A percentile compares a stretch with the other conserved stretches of the same genome.
These are phyloP conservation scores for Debaryomyces udenii DNA, from an alignment of 1,139 yeast species.

Conservation along the genomic window DNA sequence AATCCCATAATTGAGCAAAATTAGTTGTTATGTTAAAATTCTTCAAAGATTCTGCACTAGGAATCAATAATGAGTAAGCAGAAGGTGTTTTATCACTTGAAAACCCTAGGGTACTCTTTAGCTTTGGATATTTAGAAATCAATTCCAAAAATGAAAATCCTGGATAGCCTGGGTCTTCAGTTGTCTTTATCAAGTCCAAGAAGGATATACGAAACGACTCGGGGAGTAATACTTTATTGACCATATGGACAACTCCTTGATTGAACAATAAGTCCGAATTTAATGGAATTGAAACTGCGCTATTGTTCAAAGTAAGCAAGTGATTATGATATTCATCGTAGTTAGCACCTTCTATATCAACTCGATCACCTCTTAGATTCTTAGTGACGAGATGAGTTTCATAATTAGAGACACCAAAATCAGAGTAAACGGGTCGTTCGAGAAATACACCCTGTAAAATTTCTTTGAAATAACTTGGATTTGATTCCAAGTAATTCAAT, in stretches of 20 bases:
- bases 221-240: conserved; percentile 62
- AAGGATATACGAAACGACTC: conserved; percentile 55
- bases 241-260: conserved; percentile 84
- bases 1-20: conserved; percentile 48
- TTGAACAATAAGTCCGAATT: conserved; percentile 74
- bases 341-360: conserved; percentile 26
- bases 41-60: conserved; percentile 60
- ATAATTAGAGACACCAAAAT: conserved; percentile 42
- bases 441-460: conserved; percentile 63
- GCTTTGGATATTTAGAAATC: conserved; percentile 39
- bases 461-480: conserved; percentile 51
- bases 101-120: conserved; percentile 25
- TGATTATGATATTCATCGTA: conserved; percentile 31
- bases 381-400: conserved; percentile 22
- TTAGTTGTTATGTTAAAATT: conserved; percentile 55
- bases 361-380: conserved; percentile 43
- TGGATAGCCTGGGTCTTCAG: conserved; percentile 46
- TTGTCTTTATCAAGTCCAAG: conserved; percentile 53
- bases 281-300: conserved; percentile 35
- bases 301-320: conserved; percentile 30
- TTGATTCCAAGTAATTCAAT: conserved; percentile 56
- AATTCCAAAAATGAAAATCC: conserved; percentile 50
- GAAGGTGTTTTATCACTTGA: conserved; percentile 19
- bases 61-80: conserved; percentile 75
- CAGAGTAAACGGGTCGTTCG: conserved; percentile 69